A percentile compares a stretch with the other conserved stretches of the same genome.
phyloP scores from a whole-genome alignment of 2,329 filamentous ascomycete genomes.

The Exophiala oligosperma region DNA sequence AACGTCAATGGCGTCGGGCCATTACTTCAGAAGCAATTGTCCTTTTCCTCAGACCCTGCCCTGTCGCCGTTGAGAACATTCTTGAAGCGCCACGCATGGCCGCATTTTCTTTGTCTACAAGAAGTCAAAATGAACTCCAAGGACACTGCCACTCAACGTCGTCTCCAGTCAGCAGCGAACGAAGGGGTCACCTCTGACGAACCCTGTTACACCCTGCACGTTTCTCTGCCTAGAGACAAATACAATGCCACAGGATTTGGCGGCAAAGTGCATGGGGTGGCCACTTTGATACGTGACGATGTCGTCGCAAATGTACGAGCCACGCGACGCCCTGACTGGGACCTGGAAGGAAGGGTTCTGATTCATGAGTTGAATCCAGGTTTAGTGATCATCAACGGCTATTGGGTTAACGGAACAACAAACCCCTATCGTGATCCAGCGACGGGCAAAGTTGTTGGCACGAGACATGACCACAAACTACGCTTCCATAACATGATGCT shows the following conservation, averaged over 20 bases:
- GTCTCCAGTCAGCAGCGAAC: conserved; percentile 41
- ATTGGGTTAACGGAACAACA: conserved; percentile 55
- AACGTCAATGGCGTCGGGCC: conserved; percentile 51
- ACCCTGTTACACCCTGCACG: conserved; percentile 45
- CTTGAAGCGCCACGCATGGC: conserved; percentile 47
- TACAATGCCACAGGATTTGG: conserved; percentile 53
- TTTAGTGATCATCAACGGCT: conserved; percentile 50
- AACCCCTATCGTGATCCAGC: conserved; percentile 36
- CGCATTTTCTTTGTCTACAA: conserved; percentile 48
- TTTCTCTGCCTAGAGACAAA: conserved; percentile 50
- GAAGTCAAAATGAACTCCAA: conserved; percentile 50
- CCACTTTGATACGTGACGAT: conserved; percentile 49
- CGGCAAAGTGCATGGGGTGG: conserved; percentile 55
- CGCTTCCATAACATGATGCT: conserved; percentile 49
- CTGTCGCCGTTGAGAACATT: conserved; percentile 39
- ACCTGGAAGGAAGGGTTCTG: conserved; percentile 53
- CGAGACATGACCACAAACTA: conserved; percentile 54
- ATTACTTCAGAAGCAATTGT: conserved; percentile 43
- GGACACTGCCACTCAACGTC: conserved; percentile 41
- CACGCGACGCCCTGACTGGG: conserved; percentile 50
- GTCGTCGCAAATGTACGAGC: conserved; percentile 35
- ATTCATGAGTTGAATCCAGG: conserved; percentile 32
- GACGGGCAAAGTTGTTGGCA: conserved; percentile 45
- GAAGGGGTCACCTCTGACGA: conserved; percentile 22
- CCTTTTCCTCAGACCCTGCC: conserved; percentile 26